Evolutionary conservation across 225 moss, liverwort and hornwort genomes (phyloP), one percentile per base, ranked within the genome.

Genomic region (Asterella californica): DNA sequence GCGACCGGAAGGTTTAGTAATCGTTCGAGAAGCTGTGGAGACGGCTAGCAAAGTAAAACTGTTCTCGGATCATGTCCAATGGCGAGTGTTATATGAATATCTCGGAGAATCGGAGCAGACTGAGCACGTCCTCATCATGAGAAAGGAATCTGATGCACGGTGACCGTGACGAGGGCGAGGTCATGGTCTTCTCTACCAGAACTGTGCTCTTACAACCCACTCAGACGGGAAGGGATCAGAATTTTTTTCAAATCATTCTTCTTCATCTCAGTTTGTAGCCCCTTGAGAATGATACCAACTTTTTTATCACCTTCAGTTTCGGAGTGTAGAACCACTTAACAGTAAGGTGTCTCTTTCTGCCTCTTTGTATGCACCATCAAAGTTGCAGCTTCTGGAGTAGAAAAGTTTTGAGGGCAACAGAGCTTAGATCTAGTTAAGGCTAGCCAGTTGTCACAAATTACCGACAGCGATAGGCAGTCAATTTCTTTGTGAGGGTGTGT

Each of bases 1-100:
- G 53, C 69, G 79, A 70, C 79, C 79, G 3, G 79, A 49, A 55
- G 79, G 69, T 70, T 50, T 70, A 34, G 53, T 55, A 24, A 79
- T 79, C 29, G 15, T 79, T 38, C 29, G 71, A 42, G 79, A 79
- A 15, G 6, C 79, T 55, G 15, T 19, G 0, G 24, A 34, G 32
- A 70, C 70, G 12, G 67, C 37, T 57, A 6, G 2, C 24, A 15
- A 50, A 10, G 10, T 72, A 54, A 69, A 79, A 67, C 25, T 25
- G 29, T 32, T 79, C 1, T 25, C 70, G 32, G 22, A 33, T 22
- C 6, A 10, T 54, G 29, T 79, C 22, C 36, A 45, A 22, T 79
- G 79, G 79, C 79, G 42, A 25, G 21, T 79, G 33, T 36, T 79
- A 21, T 29, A 22, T 12, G 53, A 69, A 33, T 71, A 71, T 30